Evolutionary conservation across 2,329 filamentous ascomycete genomes (phyloP).

Genomic region (Colletotrichum godetiae): DNA sequence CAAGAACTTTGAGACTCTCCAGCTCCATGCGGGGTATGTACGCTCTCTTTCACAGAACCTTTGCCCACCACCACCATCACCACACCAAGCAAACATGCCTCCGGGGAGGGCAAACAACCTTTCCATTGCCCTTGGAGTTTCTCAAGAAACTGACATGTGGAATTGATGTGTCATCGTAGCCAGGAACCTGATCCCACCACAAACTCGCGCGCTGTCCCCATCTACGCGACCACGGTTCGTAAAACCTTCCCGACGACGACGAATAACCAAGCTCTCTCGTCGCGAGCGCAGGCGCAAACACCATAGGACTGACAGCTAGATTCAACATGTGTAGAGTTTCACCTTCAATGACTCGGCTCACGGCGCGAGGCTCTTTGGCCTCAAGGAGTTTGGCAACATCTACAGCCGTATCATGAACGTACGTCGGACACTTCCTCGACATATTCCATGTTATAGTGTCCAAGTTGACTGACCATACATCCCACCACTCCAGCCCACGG

Average conservation of each 20-base stretch:
- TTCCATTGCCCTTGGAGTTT: not conserved
- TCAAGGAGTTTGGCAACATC: slow-evolving; percentile 98
- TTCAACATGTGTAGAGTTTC: slow-evolving; percentile 72
- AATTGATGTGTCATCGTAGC: slow-evolving; percentile 54
- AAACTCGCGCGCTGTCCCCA: slow-evolving; percentile 91
- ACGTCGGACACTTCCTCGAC: slow-evolving; percentile 44
- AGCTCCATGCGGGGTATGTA: slow-evolving; percentile 84
- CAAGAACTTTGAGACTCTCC: slow-evolving; percentile 83
- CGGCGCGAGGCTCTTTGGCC: slow-evolving; percentile 91
- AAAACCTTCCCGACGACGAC: not conserved
- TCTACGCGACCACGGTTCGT: slow-evolving; percentile 84
- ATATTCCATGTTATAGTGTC: not conserved
- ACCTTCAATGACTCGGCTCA: slow-evolving; percentile 97
- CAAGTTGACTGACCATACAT: not conserved
- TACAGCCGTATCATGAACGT: slow-evolving; percentile 98
- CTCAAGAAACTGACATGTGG: slow-evolving; percentile 24
- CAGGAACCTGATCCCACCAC: slow-evolving; percentile 84
- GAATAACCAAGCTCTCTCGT: slow-evolving; percentile 3
- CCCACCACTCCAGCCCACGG: slow-evolving; percentile 74
- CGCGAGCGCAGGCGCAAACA: not conserved
- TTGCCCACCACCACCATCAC: not conserved
- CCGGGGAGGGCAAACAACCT: not conserved
- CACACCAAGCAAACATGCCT: not conserved
- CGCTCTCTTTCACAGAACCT: not conserved
- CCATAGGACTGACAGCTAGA: not conserved